These are phyloP conservation scores for Dictyostelium purpureum DNA, from an alignment of 78 protist genomes.

Conservation along the genomic window DNA sequence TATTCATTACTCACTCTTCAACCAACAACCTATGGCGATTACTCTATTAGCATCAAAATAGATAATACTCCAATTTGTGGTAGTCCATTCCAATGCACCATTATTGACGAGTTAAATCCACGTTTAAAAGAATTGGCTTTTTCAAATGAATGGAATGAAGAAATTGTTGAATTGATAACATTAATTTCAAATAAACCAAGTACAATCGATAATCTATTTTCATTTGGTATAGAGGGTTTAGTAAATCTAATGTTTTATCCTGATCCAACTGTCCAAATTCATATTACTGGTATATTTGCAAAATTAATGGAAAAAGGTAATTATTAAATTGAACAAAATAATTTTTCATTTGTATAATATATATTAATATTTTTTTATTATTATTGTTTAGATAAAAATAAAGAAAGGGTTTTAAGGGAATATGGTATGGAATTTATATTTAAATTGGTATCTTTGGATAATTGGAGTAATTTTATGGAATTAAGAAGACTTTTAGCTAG, in stretches of 20 bases:
- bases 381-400: constrained; percentile 38
- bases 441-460: constrained; percentile 49
- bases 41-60: constrained; percentile 39
- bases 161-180: constrained; percentile 38
- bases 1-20: constrained; percentile 26
- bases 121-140: constrained; percentile 61
- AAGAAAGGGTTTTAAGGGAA: constrained; percentile 50
- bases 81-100: constrained; percentile 48
- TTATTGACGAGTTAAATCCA: constrained; percentile 68
- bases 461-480: constrained; percentile 51
- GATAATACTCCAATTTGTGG: constrained; percentile 68
- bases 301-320: constrained; percentile 45
- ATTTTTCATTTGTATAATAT: not conserved
- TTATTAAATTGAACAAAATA: not conserved
- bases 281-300: constrained; percentile 44
- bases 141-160: constrained; percentile 78
- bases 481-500: constrained; percentile 41
- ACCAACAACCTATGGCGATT: constrained; percentile 51
- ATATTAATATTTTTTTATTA: not conserved
- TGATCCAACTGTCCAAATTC: constrained; percentile 61
- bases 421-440: constrained; percentile 55
- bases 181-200: constrained; percentile 38
- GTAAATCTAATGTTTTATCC: constrained; percentile 65
- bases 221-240: constrained; percentile 65
- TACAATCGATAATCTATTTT: constrained; percentile 50